These are phyloP conservation scores for Prunus padus DNA, from an alignment of 306 rosid species.

Conservation along the genomic window DNA sequence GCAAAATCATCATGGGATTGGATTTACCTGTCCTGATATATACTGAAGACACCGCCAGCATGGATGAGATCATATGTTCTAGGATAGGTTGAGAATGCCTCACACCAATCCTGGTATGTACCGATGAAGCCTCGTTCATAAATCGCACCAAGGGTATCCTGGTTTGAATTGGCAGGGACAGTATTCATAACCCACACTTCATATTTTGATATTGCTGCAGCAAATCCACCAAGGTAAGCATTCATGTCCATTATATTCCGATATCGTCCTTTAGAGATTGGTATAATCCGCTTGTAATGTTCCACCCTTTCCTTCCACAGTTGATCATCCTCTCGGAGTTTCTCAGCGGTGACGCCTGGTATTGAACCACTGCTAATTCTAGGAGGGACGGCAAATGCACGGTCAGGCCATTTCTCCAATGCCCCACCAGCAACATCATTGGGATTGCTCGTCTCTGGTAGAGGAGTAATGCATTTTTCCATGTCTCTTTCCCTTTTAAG, in stretches of 20 bases:
- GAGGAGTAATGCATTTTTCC: conserved; percentile 88
- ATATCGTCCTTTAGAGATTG: conserved; percentile 59
- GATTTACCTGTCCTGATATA: conserved; percentile 83
- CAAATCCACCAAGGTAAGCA: conserved; percentile 85
- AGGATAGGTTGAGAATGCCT: conserved; percentile 93
- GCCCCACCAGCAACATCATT: conserved; percentile 73
- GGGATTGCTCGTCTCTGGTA: conserved; percentile 57
- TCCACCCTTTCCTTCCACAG: conserved; percentile 67
- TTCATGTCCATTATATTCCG: conserved; percentile 92
- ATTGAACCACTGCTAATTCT: conserved; percentile 68
- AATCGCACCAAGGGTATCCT: conserved; percentile 74
- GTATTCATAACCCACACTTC: conserved; percentile 97
- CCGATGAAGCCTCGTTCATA: conserved; percentile 90
- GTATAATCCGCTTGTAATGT: conserved; percentile 55
- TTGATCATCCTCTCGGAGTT: conserved; percentile 60
- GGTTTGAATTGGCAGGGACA: conserved; percentile 65
- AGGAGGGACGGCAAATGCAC: conserved; percentile 76
- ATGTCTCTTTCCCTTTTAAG: conserved; percentile 61
- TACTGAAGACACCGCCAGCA: conserved; percentile 67
- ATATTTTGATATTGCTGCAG: conserved; percentile 58
- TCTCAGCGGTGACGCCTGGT: conserved; percentile 51
- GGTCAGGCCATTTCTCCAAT: conserved; percentile 85
- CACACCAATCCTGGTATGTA: conserved; percentile 92
- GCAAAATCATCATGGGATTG: not conserved
- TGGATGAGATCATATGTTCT: conserved; percentile 95